A percentile compares a stretch with the other conserved stretches of the same genome.
phyloP scores from a whole-genome alignment of 192 early-diverging fungal species.

The Coemansia sp. region DNA sequence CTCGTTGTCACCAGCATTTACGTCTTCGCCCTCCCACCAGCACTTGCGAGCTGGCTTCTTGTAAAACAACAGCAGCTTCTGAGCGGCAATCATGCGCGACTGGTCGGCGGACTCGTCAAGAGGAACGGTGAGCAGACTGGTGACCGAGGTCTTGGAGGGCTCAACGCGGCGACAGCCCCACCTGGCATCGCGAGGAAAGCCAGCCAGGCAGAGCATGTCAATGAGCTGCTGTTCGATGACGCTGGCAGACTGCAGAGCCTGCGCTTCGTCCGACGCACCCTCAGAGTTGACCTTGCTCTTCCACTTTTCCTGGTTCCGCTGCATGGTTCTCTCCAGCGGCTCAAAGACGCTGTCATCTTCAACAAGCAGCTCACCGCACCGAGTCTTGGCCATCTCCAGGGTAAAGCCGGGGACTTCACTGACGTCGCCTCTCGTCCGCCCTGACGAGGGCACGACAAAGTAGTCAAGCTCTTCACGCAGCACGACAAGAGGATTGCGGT shows the following conservation, averaged over 20 bases:
- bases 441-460: conserved; percentile 62
- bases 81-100: conserved; percentile 72
- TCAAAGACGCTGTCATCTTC: conserved; percentile 76
- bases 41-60: conserved; percentile 86
- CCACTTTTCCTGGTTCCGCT: conserved; percentile 59
- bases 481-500: conserved; percentile 74
- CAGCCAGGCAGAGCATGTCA: conserved; percentile 80
- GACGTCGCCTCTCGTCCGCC: conserved; percentile 45
- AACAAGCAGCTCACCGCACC: conserved; percentile 66
- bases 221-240: conserved; percentile 77
- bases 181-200: conserved; percentile 69
- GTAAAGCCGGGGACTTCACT: conserved; percentile 50
- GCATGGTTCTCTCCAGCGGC: conserved; percentile 74
- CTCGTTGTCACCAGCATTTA: conserved; percentile 62
- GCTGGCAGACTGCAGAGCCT: conserved; percentile 47
- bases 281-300: conserved; percentile 43
- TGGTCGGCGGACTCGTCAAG: conserved; percentile 70
- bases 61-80: conserved; percentile 78
- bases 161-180: conserved; percentile 79
- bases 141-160: conserved; percentile 68
- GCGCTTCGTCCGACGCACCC: conserved; percentile 47
- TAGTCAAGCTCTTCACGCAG: conserved; percentile 82
- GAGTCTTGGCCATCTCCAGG: conserved; percentile 62
- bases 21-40: conserved; percentile 81
- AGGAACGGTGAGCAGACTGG: conserved; percentile 71